Base-by-base conservation (phyloP, 2,329 filamentous ascomycete species). In the Dothidotthia symphoricarpi region DNA sequence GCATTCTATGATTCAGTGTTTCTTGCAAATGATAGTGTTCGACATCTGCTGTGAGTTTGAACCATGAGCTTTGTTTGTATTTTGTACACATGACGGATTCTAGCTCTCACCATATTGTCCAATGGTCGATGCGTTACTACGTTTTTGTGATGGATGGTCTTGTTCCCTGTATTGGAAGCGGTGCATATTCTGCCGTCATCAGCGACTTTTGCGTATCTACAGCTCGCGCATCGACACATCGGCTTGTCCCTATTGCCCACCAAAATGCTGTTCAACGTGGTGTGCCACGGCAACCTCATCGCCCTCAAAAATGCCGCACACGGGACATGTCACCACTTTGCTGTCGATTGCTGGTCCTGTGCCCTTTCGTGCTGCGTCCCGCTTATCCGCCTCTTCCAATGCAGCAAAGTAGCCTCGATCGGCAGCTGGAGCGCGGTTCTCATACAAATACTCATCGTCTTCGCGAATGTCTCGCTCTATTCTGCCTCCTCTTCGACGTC, bases 281-380 rank as follows among this genome's bases (percentile, higher is more conserved):
- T 83, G 75, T 8, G 78, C 77, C 8, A 88, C 81, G 7, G 83
- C 84, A 1, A 70, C 68, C 52, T 83, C 83, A 49, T 88, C 83
- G 1, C 84, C 84, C 49, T 83, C 75, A 59, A 87, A 88, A 0
- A 56, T 65, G 3, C 73, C 73, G 57, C 84, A 88, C 1, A 88
- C 78, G 0, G 84, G 84, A 58, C 84, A 88, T 5, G 37, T 62
- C 31, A 53, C 68, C 17, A 46, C 64, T 34, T 49, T 55, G 16
- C 38, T 64, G 49, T 28, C 60, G 53, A 14, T 28, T 9, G 19
- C 34, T 50, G 57, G 24, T 39, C 64, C 51, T 26, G 60, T 53
- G 35, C 39, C 42, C 44, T 45, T 49, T 47, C 34, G 53, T 45
- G 53, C 61, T 33, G 61, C 49, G 36, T 57, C 28, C 34, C 36